Conservation (phyloP, 164 flowering plant species). For the Saururus chinensis region DNA sequence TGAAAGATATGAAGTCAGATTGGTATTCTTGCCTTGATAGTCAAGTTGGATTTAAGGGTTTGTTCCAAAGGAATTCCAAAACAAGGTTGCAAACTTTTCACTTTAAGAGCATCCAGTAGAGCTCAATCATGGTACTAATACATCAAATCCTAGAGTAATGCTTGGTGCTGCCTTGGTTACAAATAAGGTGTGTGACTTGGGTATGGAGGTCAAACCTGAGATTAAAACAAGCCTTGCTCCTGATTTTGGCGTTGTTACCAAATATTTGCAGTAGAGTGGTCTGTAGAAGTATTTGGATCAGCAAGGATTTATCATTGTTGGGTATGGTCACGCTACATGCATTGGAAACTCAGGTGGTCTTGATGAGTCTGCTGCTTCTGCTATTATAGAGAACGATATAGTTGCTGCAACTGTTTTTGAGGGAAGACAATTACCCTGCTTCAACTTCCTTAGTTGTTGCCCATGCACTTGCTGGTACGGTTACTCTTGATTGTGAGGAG, state of each 20-base stretch:
- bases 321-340: constrained; percentile 89
- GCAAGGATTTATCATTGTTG: constrained; percentile 73
- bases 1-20: constrained; percentile 78
- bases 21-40: constrained; percentile 82
- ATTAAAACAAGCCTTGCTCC: constrained; percentile 87
- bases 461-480: constrained; percentile 97
- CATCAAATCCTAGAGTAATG: constrained; percentile 94
- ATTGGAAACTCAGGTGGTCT: constrained; percentile 86
- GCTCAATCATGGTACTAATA: constrained; percentile 82
- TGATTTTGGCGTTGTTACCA: constrained; percentile 86
- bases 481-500: constrained; percentile 65
- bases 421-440: constrained; percentile 91
- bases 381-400: constrained; percentile 69
- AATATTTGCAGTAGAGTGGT: constrained; percentile 71
- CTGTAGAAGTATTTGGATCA: constrained; percentile 63
- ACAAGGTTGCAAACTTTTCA: constrained; percentile 53
- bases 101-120: constrained; percentile 63
- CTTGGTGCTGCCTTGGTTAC: constrained; percentile 91
- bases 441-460: constrained; percentile 98
- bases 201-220: constrained; percentile 89
- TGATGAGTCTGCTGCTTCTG: constrained; percentile 63
- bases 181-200: constrained; percentile 76
- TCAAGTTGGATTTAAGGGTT: constrained; percentile 86
- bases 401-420: constrained; percentile 94
- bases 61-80: constrained; percentile 61